A percentile compares a stretch with the other conserved stretches of the same genome.
phyloP scores from a whole-genome alignment of 352 stramenopile species.

The Phytopythium mirpurense region DNA sequence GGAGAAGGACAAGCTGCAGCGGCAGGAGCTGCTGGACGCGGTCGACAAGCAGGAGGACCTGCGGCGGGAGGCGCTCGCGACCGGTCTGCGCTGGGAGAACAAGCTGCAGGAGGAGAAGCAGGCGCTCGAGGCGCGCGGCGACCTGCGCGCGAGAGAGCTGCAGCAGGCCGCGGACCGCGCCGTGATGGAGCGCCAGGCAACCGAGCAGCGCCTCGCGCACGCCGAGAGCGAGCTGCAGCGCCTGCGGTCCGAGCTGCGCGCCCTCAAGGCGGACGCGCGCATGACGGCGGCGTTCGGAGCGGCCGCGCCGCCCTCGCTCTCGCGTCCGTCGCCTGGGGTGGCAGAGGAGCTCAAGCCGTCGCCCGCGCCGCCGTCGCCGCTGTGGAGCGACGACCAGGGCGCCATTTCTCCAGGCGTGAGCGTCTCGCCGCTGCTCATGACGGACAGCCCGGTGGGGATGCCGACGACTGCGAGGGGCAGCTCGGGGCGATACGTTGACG shows the following conservation, averaged over 20 bases:
- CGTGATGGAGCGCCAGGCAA: conserved; percentile 47
- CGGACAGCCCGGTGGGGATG: conserved; percentile 24
- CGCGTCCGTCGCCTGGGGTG: neutral
- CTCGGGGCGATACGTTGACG: too few relatives aligned
- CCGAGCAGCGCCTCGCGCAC: conserved; percentile 49
- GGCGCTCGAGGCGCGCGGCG: conserved; percentile 34
- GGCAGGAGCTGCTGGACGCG: conserved; percentile 43
- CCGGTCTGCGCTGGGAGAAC: conserved; percentile 68
- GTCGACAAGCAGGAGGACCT: conserved; percentile 60
- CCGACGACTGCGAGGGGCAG: neutral
- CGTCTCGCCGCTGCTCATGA: conserved; percentile 42
- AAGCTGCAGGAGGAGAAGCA: conserved; percentile 62
- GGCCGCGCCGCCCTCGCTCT: neutral
- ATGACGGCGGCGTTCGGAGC: conserved; percentile 44
- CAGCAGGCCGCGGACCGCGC: conserved; percentile 52
- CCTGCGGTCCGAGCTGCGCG: conserved; percentile 40
- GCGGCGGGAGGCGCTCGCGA: conserved; percentile 51
- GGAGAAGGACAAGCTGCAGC: conserved; percentile 58
- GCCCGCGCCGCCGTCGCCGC: conserved; percentile 30
- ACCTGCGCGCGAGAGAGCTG: conserved; percentile 46
- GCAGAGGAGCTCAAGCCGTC: neutral
- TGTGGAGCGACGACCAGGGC: conserved; percentile 70
- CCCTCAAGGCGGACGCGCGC: conserved; percentile 35
- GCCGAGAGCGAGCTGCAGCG: conserved; percentile 60
- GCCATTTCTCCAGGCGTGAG: conserved; percentile 41